phyloP scores from a whole-genome alignment of 2,329 filamentous ascomycete species.

The Penicillium sp. region DNA sequence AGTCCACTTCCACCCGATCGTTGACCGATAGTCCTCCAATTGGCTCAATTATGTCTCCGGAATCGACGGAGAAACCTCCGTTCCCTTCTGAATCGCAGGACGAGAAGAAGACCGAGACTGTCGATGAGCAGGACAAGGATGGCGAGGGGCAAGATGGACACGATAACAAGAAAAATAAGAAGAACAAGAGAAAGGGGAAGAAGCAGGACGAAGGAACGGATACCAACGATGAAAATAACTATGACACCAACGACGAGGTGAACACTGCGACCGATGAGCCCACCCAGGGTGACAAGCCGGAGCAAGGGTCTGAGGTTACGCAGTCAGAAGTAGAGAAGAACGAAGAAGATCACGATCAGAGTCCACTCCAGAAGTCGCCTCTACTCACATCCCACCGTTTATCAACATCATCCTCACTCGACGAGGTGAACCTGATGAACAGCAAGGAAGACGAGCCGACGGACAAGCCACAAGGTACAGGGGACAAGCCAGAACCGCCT shows the following conservation, averaged over 20 bases:
- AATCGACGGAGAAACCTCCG: constrained; percentile 33
- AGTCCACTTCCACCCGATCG: constrained; percentile 58
- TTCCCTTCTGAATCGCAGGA: constrained; percentile 29
- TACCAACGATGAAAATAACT: constrained; percentile 14
- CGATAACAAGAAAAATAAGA: constrained; percentile 15
- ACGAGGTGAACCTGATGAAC: constrained; percentile 63
- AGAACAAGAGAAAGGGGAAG: constrained; percentile 5
- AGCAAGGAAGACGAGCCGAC: constrained; percentile 54
- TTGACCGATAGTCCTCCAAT: constrained; percentile 51
- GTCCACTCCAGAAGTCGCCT: constrained; percentile 50
- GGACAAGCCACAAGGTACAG: constrained; percentile 25
- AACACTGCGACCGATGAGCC: constrained; percentile 22
- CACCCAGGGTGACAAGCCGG: constrained; percentile 18
- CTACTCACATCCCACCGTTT: constrained; percentile 53
- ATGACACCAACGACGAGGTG: constrained; percentile 13
- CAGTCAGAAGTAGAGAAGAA: constrained; percentile 3
- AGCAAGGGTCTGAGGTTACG: constrained; percentile 9
- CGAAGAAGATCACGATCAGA: constrained; percentile 33
- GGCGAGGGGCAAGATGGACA: constrained; percentile 5
- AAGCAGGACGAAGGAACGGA: constrained; percentile 5
- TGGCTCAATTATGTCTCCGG: constrained; percentile 38
- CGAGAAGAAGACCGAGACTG: constrained; percentile 20
- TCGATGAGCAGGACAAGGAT: background rate
- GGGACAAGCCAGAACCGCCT: constrained; percentile 29
- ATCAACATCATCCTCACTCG: constrained; percentile 56